Evolutionary conservation across 345 rosid genomes (phyloP).

Genomic region (Litchi chinensis): DNA sequence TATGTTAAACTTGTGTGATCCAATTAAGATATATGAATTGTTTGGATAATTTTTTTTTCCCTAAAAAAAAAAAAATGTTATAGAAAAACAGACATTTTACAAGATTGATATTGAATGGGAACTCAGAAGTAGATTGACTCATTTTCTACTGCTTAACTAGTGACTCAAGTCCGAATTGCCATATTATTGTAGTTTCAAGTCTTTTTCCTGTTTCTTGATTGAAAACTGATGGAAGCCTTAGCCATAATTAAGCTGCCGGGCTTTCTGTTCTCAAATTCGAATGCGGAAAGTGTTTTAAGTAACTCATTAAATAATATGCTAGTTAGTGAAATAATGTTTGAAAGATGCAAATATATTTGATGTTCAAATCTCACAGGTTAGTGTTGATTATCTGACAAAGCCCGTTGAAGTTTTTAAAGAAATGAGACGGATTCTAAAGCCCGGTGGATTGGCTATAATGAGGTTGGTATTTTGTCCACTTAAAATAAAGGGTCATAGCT

Average conservation of each 20-base stretch:
- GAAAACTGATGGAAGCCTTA: neutral
- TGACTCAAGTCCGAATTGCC: neutral
- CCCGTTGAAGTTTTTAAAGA: slow-evolving; percentile 84
- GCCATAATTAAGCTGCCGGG: neutral
- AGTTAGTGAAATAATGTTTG: neutral
- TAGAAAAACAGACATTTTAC: neutral
- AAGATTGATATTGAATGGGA: neutral
- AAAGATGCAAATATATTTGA: neutral
- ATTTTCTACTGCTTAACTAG: neutral
- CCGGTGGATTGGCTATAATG: slow-evolving; percentile 78
- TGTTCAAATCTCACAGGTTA: slow-evolving; percentile 53
- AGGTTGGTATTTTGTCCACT: slow-evolving; percentile 50
- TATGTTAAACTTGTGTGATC: neutral
- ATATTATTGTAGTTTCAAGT: neutral
- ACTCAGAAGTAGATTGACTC: neutral
- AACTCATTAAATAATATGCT: neutral
- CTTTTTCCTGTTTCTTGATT: neutral
- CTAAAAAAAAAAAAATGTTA: neutral
- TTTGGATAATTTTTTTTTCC: neutral
- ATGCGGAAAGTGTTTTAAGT: neutral
- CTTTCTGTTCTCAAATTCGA: neutral
- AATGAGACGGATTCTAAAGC: slow-evolving; percentile 78
- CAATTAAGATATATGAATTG: neutral
- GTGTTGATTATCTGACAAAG: slow-evolving; percentile 85
- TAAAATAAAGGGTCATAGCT: neutral